Percentiles rank a stretch among this genome's conserved stretches.
Evolutionary conservation across 352 stramenopile genomes (phyloP).

Genomic region (Globisporangium parvum): DNA sequence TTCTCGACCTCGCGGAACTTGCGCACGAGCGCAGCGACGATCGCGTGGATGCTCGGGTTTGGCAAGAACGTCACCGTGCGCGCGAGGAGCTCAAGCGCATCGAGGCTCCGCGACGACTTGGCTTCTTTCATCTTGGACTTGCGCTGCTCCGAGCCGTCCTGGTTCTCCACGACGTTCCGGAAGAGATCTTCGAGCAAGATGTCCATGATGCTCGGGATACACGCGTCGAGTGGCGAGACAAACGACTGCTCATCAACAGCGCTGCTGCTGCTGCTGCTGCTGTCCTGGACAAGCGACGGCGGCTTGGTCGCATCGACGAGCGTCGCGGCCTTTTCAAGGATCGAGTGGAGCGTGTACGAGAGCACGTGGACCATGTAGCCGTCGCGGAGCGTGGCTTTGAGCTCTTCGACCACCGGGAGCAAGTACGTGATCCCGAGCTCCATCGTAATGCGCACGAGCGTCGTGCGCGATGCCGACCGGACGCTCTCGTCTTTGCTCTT

Average conservation of each 20-base stretch:
- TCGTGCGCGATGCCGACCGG: conserved; percentile 88
- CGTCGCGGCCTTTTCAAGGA: conserved; percentile 71
- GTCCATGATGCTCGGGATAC: conserved; percentile 72
- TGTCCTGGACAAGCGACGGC: conserved; percentile 22
- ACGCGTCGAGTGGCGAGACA: conserved; percentile 66
- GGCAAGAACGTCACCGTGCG: conserved; percentile 83
- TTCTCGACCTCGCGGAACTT: conserved; percentile 66
- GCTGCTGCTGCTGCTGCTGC: background rate
- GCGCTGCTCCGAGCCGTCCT: conserved; percentile 35
- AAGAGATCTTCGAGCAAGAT: conserved; percentile 84
- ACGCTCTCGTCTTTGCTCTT: conserved; percentile 92
- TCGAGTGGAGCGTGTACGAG: conserved; percentile 81
- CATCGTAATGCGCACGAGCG: conserved; percentile 92
- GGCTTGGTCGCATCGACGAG: conserved; percentile 49
- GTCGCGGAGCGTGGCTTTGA: conserved; percentile 76
- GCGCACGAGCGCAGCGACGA: conserved; percentile 68
- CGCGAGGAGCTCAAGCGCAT: conserved; percentile 76
- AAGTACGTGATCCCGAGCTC: conserved; percentile 87
- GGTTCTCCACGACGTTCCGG: conserved; percentile 54
- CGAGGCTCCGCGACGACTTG: conserved; percentile 56
- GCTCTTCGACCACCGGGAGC: conserved; percentile 75
- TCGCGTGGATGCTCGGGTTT: conserved; percentile 70
- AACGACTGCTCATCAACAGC: conserved; percentile 28
- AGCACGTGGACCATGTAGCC: conserved; percentile 85
- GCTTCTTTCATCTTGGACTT: conserved; percentile 90